phyloP scores from a whole-genome alignment of 192 early-diverging fungal genomes.

The Gonapodya sp. region DNA sequence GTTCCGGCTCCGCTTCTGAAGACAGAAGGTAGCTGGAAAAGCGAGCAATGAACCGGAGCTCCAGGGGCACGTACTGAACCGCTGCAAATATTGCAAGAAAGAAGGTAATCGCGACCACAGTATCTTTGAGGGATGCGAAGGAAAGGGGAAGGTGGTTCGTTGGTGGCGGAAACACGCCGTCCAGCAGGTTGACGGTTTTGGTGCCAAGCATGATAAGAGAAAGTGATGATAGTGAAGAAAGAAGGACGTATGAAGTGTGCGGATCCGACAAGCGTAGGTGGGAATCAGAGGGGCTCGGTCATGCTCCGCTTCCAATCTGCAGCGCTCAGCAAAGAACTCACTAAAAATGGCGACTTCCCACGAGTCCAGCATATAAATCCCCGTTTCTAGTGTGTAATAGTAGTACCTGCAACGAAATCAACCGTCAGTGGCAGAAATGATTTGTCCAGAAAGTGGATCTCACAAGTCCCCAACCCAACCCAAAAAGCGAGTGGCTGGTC shows the following conservation, averaged over 20 bases:
- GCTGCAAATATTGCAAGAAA: background rate
- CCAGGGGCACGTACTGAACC: background rate
- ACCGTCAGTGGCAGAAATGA: too few species aligned
- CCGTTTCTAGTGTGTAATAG: background rate
- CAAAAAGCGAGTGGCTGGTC: background rate
- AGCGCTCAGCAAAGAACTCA: background rate
- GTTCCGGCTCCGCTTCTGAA: background rate
- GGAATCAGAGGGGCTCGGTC: background rate
- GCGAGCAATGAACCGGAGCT: background rate
- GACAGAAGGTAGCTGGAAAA: background rate
- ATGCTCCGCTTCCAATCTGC: background rate
- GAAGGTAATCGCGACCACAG: background rate
- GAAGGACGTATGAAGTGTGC: too few species aligned
- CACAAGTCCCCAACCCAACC: background rate
- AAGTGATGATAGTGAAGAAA: too few species aligned
- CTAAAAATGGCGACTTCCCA: background rate
- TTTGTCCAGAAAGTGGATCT: too few species aligned
- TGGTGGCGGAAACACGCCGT: too few species aligned
- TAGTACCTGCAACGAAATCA: too few species aligned
- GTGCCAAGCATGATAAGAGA: too few species aligned
- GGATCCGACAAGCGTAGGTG: too few species aligned
- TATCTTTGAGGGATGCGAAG: too few species aligned
- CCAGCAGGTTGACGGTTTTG: too few species aligned
- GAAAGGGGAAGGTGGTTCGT: too few species aligned
- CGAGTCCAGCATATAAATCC: background rate